These are phyloP conservation scores for Trapa bicornis DNA, from an alignment of 345 rosid species.

Conservation along the genomic window DNA sequence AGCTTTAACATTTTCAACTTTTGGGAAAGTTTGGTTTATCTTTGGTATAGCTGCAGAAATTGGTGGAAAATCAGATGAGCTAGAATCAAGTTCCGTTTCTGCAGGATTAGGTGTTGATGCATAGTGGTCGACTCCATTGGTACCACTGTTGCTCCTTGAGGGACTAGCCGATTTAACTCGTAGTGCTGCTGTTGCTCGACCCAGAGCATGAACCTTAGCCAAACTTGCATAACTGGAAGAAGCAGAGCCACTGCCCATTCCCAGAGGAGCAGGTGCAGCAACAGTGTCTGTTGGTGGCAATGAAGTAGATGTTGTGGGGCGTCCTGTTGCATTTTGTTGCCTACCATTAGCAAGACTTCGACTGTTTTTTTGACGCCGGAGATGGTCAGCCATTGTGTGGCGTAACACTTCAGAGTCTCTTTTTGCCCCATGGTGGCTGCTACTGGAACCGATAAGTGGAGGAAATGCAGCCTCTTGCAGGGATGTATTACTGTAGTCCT, in stretches of 20 bases:
- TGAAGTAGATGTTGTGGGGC: slow-evolving; percentile 16
- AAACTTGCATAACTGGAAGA: slow-evolving; percentile 30
- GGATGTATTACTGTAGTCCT: slow-evolving; percentile 37
- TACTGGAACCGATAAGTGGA: slow-evolving; percentile 43
- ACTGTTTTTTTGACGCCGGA: slow-evolving; percentile 35
- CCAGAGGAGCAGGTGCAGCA: slow-evolving; percentile 10
- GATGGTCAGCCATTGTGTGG: slow-evolving; percentile 63
- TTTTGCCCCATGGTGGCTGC: slow-evolving; percentile 35
- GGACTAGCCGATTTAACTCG: slow-evolving; percentile 16
- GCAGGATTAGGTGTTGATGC: slow-evolving; percentile 61
- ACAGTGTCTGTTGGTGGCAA: slow-evolving; percentile 10
- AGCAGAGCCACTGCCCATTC: slow-evolving; percentile 18
- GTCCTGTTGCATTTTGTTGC: slow-evolving; percentile 47
- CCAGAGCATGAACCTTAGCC: slow-evolving; percentile 23
- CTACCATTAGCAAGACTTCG: slow-evolving; percentile 26
- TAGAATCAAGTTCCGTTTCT: slow-evolving; percentile 24
- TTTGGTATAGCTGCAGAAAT: slow-evolving; percentile 42
- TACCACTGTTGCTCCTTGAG: slow-evolving; percentile 22
- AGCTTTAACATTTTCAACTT: slow-evolving; percentile 44
- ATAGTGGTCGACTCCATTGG: slow-evolving; percentile 41
- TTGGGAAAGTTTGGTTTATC: slow-evolving; percentile 18
- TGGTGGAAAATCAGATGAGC: slow-evolving; percentile 60
- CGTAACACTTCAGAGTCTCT: slow-evolving; percentile 32
- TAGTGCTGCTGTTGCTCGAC: slow-evolving; percentile 14
- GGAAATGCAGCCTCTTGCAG: slow-evolving; percentile 79